Conservation (phyloP, 306 rosid genomes). For the Cotoneaster glaucophyllus region DNA sequence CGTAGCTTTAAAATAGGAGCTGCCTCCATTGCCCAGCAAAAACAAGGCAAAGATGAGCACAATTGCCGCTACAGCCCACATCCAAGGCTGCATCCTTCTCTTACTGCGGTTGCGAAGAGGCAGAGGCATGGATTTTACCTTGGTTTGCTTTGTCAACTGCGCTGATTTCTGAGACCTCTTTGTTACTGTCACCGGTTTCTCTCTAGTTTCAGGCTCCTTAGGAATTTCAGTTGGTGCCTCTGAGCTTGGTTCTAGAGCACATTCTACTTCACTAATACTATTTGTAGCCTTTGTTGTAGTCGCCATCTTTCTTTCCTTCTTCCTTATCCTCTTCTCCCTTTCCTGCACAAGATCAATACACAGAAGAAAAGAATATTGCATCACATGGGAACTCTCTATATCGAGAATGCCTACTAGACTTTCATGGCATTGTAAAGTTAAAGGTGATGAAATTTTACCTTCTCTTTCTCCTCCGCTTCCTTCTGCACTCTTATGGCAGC, state of each 20-base stretch:
- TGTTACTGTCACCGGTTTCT: conserved; percentile 29
- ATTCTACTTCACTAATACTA: conserved; percentile 31
- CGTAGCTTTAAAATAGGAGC: conserved; percentile 30
- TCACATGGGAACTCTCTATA: neutral
- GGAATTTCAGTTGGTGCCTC: conserved; percentile 25
- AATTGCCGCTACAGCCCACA: conserved; percentile 47
- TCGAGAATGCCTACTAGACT: neutral
- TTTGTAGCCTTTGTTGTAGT: conserved; percentile 24
- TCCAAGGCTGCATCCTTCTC: conserved; percentile 73
- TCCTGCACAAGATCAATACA: conserved; percentile 32
- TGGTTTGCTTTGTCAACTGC: conserved; percentile 50
- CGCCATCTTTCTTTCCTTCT: conserved; percentile 67
- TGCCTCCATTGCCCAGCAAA: conserved; percentile 37
- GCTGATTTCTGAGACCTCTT: conserved; percentile 43
- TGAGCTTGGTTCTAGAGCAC: conserved; percentile 31
- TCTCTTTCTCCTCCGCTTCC: conserved; percentile 83
- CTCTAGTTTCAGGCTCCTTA: conserved; percentile 35
- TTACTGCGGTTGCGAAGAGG: conserved; percentile 68
- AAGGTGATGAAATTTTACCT: conserved; percentile 37
- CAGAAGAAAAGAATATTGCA: neutral
- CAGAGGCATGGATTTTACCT: conserved; percentile 51
- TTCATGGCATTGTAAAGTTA: neutral
- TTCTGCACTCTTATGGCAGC: conserved; percentile 66
- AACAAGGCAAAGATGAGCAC: conserved; percentile 36
- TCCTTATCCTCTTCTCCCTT: conserved; percentile 61